Evolutionary conservation across 2,329 filamentous ascomycete genomes (phyloP), one percentile per base, ranked within the genome.

Genomic region (Aspergillus sp.): DNA sequence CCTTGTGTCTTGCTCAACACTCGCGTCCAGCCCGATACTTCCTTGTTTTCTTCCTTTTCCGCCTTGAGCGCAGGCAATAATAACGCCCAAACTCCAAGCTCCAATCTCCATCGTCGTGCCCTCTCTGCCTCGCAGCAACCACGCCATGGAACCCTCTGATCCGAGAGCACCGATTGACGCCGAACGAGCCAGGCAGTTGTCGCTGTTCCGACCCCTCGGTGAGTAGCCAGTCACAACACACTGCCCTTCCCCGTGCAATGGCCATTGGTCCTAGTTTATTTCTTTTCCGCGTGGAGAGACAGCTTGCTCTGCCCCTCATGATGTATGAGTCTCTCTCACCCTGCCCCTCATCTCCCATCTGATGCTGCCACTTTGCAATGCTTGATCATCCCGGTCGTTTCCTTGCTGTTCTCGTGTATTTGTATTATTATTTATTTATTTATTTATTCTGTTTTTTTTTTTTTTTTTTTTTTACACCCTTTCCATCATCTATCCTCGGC

Each of bases 131-230:
- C 24, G 33, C 49, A 43, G 43, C 48, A 47, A 57, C 43, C 50
- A 64, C 50, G 43, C 52, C 54, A 73, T 73, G 68, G 64, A 69
- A 19, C 54, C 40, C 14, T 37, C 17, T 49, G 47, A 49, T 39
- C 15, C 53, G 48, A 73, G 72, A 68, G 65, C 67, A 48, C 61
- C 64, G 51, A 59, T 65, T 40, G 71, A 74, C 64, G 70, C 73
- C 59, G 73, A 72, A 68, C 73, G 70, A 68, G 73, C 74, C 60
- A 72, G 71, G 65, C 66, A 77, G 57, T 66, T 78, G 68, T 78
- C 76, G 58, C 69, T 78, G 48, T 74, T 78, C 64, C 74, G 75
- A 64, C 76, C 76, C 62, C 67, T 78, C 63, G 76, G 76, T 78
- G 72, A 68, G 75, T 63, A 68, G 62, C 73, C 73, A 75, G 67